A percentile compares a stretch with the other conserved stretches of the same genome.
Evolutionary conservation across 169 alveolate genomes (phyloP).

Genomic region (Cyclospora cayetanensis): DNA sequence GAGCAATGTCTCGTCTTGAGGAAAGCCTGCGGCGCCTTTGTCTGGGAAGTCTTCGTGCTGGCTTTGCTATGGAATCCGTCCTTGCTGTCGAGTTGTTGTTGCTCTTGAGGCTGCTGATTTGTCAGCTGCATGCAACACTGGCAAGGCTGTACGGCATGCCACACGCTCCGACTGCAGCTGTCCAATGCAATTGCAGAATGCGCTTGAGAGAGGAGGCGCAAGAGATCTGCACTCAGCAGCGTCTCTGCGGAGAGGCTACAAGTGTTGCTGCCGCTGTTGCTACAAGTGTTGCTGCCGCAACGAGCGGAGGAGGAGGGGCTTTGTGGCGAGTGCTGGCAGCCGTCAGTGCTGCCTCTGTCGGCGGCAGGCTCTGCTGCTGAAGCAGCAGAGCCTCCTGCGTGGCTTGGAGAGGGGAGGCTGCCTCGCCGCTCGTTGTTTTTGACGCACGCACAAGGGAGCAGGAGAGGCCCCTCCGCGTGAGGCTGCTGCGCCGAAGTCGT

Average conservation of each 20-base stretch:
- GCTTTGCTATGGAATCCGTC: no score
- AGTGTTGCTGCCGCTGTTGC: not conserved
- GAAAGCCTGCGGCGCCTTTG: no score
- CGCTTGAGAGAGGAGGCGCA: conserved; percentile 43
- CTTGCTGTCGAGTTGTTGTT: conserved; percentile 9
- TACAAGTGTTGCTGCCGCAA: not conserved
- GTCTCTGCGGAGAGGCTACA: not conserved
- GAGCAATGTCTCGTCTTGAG: not conserved
- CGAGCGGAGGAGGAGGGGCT: no score
- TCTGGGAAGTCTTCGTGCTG: no score
- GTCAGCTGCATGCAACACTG: not conserved
- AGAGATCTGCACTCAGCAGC: conserved; percentile 37
- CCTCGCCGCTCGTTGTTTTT: conserved; percentile 27
- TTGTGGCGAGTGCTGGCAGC: no score
- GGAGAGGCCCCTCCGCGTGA: conserved; percentile 17
- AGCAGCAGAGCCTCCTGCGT: not conserved
- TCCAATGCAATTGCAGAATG: conserved; percentile 10
- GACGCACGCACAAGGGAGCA: no score
- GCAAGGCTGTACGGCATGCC: conserved; percentile 58
- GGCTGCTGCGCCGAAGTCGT: conserved; percentile 43
- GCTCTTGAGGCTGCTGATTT: conserved; percentile 33
- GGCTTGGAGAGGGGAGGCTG: conserved; percentile 38
- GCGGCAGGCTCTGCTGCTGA: not conserved
- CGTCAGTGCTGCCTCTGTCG: no score
- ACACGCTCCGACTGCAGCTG: conserved; percentile 55